phyloP scores from a whole-genome alignment of 169 alveolate genomes.

The Perkinsus marinus region DNA sequence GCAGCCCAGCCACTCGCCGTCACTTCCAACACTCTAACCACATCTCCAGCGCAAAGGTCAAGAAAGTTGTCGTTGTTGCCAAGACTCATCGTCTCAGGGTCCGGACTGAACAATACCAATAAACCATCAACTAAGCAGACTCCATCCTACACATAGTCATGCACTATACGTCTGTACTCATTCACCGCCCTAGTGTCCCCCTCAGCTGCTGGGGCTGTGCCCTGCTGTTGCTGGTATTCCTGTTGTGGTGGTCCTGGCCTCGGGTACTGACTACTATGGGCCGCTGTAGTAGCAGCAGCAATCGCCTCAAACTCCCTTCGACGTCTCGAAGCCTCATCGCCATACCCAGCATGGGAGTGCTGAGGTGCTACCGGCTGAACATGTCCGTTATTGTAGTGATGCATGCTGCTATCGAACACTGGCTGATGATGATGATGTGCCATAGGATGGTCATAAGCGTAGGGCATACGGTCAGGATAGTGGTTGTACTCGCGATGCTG shows the following conservation, averaged over 20 bases:
- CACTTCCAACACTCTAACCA: neutral
- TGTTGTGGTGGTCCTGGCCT: neutral
- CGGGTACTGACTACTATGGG: neutral
- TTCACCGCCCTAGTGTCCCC: neutral
- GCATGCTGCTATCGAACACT: neutral
- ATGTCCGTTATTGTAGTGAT: no score
- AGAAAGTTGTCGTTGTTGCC: neutral
- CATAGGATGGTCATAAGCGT: neutral
- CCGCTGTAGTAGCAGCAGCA: neutral
- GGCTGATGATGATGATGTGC: neutral
- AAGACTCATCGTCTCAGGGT: neutral
- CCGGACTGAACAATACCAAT: neutral
- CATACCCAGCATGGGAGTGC: neutral
- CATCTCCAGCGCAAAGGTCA: neutral
- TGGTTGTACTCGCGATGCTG: neutral
- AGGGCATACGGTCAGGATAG: neutral
- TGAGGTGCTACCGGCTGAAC: neutral
- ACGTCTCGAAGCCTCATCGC: neutral
- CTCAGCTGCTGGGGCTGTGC: neutral
- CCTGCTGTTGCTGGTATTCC: neutral
- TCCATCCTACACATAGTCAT: neutral
- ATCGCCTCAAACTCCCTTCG: neutral
- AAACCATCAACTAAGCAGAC: neutral
- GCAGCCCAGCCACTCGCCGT: neutral
- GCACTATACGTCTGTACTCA: neutral